Base-by-base conservation (phyloP, 768 basidiomycete species). In the Panellus pusillus region DNA sequence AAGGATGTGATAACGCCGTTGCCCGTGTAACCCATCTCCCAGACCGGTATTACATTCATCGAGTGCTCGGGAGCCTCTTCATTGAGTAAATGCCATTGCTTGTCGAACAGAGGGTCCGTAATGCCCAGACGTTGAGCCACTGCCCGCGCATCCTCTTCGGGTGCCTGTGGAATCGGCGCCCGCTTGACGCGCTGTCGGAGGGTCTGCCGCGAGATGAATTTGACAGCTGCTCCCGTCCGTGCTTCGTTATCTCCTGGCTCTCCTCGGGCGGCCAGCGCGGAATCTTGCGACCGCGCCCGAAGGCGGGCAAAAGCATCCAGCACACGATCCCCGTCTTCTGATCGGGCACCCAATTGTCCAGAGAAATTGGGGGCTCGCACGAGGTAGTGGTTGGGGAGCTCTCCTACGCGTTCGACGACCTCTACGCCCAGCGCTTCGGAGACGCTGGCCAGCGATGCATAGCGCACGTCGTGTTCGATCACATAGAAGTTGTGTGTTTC, bases 41-140 rank as follows among this genome's bases (percentile, higher is more conserved):
- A 99, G 1, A 97, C 76, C 9, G 83, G 79, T 0, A 92, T 88
- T 17, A 94, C 90, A 65, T 99, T 98, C 86, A 99, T 89, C 76
- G 81, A 86, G 61, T 91, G 82, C 62, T 89, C 81, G 6, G 86
- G 87, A 60, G 76, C 83, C 38, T 91, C 79, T 51, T 89, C 84
- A 72, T 99, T 98, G 58, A 97, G 79, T 18, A 98, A 75, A 73
- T 98, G 96, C 97, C 97, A 98, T 75, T 98, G 96, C 50, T 81
- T 68, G 14, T 76, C 63, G 66, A 97, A 93, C 49, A 87, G 76
- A 1, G 96, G 96, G 65, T 98, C 96, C 18, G 72, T 62, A 54
- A 99, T 85, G 12, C 59, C 59, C 8, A 61, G n/a, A 20, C 59
- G 59, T 35, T 46, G 18, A 9, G 59, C 59, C 0, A 57, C 52